Base-by-base conservation (phyloP, 2,329 filamentous ascomycete genomes). In the Xylaria sp. region DNA sequence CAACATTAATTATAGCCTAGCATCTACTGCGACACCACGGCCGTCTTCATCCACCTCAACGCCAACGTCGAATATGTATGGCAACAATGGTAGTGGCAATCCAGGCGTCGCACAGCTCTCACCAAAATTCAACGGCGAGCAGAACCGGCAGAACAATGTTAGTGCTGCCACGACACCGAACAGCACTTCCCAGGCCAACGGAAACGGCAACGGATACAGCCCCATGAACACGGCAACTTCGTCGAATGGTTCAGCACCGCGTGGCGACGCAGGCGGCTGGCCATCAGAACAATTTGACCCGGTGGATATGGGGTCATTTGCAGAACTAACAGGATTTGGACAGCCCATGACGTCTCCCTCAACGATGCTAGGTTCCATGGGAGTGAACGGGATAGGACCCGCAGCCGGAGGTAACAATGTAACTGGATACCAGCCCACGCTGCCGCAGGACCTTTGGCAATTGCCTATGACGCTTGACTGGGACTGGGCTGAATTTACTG, bases 381-480 rank as follows among this genome's bases (percentile, higher is more conserved):
- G 80, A 79, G 39, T 78, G 79, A 13, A 70, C 77, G 70, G 64
- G 9, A 58, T 52, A 71, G 75, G 56, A 55, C 69, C 18, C 39
- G 74, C 7, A 77, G 62, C 55, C 39, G 65, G 52, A 54, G 55
- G 48, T 13, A 63, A 65, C 20, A 63, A 65, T 4, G 34, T 34
- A 8, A 94, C 58, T 20, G 66, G 66, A 28, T 66, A 94, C 77
- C 91, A 94, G 74, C 94, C 94, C 0, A 91, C 97, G 76, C 89
- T 98, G 25, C 95, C 96, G 4, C 94, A 95, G 75, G 96, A 98
- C 81, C 82, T 98, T 32, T 99, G 96, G 90, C 92, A 95, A 79
- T 91, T 98, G 88, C 94, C 95, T 1, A 97, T 97, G 91, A 97
- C 93, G 2, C 86, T 98, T 25, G 95, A 98, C 78, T 98, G 94